These are phyloP conservation scores for Plantago ovata DNA, from an alignment of 257 asterid species.

Conservation along the genomic window DNA sequence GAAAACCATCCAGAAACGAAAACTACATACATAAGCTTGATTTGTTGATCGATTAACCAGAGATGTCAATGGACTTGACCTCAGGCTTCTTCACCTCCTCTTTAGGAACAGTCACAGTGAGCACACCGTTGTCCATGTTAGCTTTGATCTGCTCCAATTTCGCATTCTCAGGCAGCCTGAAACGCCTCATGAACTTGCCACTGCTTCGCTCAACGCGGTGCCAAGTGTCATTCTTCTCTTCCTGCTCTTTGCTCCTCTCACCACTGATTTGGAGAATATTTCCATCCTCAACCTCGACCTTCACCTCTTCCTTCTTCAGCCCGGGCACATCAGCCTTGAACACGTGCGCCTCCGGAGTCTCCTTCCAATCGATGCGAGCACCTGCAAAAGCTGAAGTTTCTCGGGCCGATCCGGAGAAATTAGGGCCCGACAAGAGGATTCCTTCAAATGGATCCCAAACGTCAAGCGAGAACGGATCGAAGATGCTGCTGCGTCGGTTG, in stretches of 20 bases:
- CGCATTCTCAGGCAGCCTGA: slow-evolving; percentile 7
- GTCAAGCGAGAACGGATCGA: slow-evolving; percentile 5
- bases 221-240: slow-evolving; percentile 8
- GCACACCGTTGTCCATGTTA: slow-evolving; percentile 6
- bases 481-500: slow-evolving; percentile 7
- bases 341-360: slow-evolving; percentile 1
- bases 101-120: slow-evolving; percentile 11
- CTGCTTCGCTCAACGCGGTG: no score
- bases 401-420: background rate
- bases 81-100: slow-evolving; percentile 12
- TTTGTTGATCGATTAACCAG: background rate
- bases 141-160: slow-evolving; percentile 10
- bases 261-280: slow-evolving; percentile 7
- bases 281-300: slow-evolving; percentile 9
- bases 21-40: no score
- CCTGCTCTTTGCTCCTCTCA: slow-evolving; percentile 1
- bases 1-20: no score
- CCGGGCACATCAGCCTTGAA: slow-evolving; percentile 11
- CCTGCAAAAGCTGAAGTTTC: slow-evolving; percentile 1
- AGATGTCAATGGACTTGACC: slow-evolving; percentile 6
- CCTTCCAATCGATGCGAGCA: slow-evolving; percentile 7
- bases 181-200: slow-evolving; percentile 3
- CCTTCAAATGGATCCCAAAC: slow-evolving; percentile 13
- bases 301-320: slow-evolving; percentile 15
- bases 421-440: slow-evolving; percentile 5